Percentiles rank a stretch among this genome's conserved stretches.
Evolutionary conservation across 345 rosid species (phyloP).

Genomic region (Geranium brycei): DNA sequence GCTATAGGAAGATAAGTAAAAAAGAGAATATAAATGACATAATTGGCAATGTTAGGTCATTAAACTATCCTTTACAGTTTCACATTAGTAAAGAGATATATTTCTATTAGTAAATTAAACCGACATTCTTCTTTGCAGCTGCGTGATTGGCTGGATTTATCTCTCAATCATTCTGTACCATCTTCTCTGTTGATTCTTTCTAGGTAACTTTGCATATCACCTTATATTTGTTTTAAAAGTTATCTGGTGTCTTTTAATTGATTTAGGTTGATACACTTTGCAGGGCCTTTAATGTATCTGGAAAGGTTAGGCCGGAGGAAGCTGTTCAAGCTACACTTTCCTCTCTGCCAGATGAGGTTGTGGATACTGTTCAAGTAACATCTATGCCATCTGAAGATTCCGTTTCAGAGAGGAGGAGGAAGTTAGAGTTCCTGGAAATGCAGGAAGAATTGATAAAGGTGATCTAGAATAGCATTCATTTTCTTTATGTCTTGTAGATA

Average conservation of each 20-base stretch:
- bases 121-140: conserved; percentile 35
- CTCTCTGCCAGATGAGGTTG: conserved; percentile 92
- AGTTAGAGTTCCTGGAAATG: conserved; percentile 87
- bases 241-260: conserved; percentile 1
- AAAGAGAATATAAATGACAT: too few relatives aligned
- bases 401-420: conserved; percentile 85
- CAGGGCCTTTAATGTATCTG: conserved; percentile 83
- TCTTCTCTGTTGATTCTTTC: conserved; percentile 89
- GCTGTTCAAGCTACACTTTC: conserved; percentile 97
- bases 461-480: not conserved
- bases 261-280: conserved; percentile 5
- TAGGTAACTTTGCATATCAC: conserved; percentile 32
- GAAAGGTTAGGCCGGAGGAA: conserved; percentile 91
- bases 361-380: conserved; percentile 85
- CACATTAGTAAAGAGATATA: not conserved
- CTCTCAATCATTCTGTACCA: conserved; percentile 80
- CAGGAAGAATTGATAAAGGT: conserved; percentile 97
- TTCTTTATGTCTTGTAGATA: not conserved
- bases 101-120: conserved; percentile 2
- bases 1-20: not conserved
- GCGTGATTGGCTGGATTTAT: conserved; percentile 89
- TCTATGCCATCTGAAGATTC: conserved; percentile 85
- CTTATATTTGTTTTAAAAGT: conserved; percentile 8
- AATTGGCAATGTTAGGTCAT: conserved; percentile 1
- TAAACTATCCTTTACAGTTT: not conserved